These are phyloP conservation scores for Alternaria rosae DNA, from an alignment of 2,329 filamentous ascomycete genomes.

Conservation along the genomic window DNA sequence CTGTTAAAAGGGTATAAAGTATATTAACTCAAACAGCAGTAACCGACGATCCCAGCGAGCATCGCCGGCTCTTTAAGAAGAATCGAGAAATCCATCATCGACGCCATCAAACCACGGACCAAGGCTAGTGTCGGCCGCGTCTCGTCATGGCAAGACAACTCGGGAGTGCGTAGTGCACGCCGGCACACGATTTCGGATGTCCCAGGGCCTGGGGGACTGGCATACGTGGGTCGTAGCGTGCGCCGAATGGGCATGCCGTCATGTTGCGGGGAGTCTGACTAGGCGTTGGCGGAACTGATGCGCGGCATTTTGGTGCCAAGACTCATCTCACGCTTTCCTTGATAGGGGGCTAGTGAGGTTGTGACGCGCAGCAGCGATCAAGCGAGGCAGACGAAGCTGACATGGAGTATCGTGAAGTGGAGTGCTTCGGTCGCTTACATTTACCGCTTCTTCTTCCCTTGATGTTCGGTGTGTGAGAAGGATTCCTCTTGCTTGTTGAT, in stretches of 20 bases:
- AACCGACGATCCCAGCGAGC: slow-evolving; percentile 4
- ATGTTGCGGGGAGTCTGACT: slow-evolving; percentile 32
- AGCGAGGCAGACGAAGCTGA: not conserved
- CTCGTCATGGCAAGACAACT: slow-evolving; percentile 30
- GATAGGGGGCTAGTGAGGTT: not conserved
- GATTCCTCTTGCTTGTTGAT: not conserved
- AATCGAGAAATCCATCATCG: not conserved
- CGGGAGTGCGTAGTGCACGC: slow-evolving; percentile 26
- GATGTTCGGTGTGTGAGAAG: not conserved
- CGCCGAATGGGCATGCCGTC: slow-evolving; percentile 30
- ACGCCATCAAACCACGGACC: slow-evolving; percentile 18
- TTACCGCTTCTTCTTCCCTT: slow-evolving; percentile 16
- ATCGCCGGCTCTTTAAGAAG: slow-evolving; percentile 18
- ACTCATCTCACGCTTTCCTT: not conserved
- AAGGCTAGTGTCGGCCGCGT: slow-evolving; percentile 20
- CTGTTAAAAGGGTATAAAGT: not conserved
- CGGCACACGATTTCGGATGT: slow-evolving; percentile 38
- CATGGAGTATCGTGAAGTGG: not conserved
- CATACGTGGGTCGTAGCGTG: slow-evolving; percentile 12
- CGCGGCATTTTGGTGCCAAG: slow-evolving; percentile 34
- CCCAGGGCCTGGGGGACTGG: slow-evolving; percentile 10
- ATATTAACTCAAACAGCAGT: not conserved
- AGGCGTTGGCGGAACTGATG: slow-evolving; percentile 30
- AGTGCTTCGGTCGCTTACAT: slow-evolving; percentile 8
- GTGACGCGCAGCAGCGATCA: slow-evolving; percentile 1